Conservation (phyloP, 352 stramenopile species). For the Phytophthora melonis region DNA sequence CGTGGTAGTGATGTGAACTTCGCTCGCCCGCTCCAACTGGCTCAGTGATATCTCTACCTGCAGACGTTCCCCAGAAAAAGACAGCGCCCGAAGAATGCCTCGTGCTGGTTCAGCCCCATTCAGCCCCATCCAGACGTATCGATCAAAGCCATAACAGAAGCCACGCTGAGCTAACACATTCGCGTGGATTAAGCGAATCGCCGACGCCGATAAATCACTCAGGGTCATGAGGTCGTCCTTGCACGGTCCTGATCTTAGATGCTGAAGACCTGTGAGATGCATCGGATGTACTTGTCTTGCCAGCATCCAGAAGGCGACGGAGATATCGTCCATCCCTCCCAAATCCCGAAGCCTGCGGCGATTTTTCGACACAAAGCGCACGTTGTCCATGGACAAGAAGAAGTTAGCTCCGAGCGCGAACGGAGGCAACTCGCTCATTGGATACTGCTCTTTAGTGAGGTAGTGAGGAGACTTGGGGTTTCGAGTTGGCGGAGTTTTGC, state of each 20-base stretch:
- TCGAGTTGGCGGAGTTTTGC: constrained; percentile 26
- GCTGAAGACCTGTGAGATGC: constrained; percentile 38
- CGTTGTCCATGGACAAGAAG: constrained; percentile 51
- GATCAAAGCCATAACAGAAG: constrained; percentile 51
- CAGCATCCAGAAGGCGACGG: constrained; percentile 61
- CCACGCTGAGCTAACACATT: constrained; percentile 30
- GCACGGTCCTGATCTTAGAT: constrained; percentile 41
- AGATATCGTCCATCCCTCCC: constrained; percentile 61
- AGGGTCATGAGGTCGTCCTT: constrained; percentile 39
- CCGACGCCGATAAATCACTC: constrained; percentile 45
- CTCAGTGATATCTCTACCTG: neutral
- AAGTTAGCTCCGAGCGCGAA: constrained; percentile 52
- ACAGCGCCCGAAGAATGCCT: neutral
- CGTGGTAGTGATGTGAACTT: neutral
- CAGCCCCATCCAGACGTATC: constrained; percentile 31
- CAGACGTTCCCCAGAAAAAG: neutral
- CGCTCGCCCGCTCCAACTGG: neutral
- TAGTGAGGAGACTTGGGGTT: constrained; percentile 30
- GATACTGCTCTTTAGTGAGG: constrained; percentile 36
- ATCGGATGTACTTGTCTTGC: constrained; percentile 49
- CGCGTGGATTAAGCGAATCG: constrained; percentile 49
- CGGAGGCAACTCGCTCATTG: constrained; percentile 39
- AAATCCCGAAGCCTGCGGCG: constrained; percentile 31
- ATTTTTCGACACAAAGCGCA: constrained; percentile 49
- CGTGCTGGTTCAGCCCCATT: neutral